A percentile compares a stretch with the other conserved stretches of the same genome.
These are phyloP conservation scores for Rhexocercosporidium sp. DNA, from an alignment of 2,329 filamentous ascomycete species.

Conservation along the genomic window DNA sequence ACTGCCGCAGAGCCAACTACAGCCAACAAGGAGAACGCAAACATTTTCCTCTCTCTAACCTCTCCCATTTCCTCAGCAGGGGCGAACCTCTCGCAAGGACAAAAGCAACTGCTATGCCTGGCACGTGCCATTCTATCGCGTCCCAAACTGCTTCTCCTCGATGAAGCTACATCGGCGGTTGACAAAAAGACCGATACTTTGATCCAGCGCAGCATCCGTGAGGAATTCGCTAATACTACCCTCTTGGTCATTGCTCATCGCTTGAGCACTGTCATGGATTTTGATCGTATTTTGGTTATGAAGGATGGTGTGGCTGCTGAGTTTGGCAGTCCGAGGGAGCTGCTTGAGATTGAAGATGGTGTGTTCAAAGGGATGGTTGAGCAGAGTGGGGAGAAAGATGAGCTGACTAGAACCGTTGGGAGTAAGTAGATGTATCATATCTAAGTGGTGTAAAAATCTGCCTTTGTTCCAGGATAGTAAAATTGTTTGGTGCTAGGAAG, in stretches of 20 bases:
- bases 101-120: slow-evolving; percentile 91
- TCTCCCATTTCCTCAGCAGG: slow-evolving; percentile 72
- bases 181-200: slow-evolving; percentile 75
- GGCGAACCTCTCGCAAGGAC: slow-evolving; percentile 64
- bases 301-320: slow-evolving; percentile 69
- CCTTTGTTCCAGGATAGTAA: not conserved
- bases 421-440: not conserved
- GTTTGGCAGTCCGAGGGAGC: slow-evolving; percentile 65
- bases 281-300: slow-evolving; percentile 74
- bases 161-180: slow-evolving; percentile 83
- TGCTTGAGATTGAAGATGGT: slow-evolving; percentile 44
- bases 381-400: slow-evolving; percentile 31
- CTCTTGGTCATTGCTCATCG: slow-evolving; percentile 77
- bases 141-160: slow-evolving; percentile 89
- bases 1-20: slow-evolving; percentile 12
- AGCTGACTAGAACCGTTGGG: not conserved
- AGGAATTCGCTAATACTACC: slow-evolving; percentile 71
- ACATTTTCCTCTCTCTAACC: slow-evolving; percentile 50
- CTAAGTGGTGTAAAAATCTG: not conserved
- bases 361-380: slow-evolving; percentile 34
- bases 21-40: slow-evolving; percentile 24
- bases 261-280: slow-evolving; percentile 76
- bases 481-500: not conserved
- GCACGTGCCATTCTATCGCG: slow-evolving; percentile 85
- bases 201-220: slow-evolving; percentile 75